Evolutionary conservation across 345 rosid genomes (phyloP).

Genomic region (Eucalyptus shirleyi): DNA sequence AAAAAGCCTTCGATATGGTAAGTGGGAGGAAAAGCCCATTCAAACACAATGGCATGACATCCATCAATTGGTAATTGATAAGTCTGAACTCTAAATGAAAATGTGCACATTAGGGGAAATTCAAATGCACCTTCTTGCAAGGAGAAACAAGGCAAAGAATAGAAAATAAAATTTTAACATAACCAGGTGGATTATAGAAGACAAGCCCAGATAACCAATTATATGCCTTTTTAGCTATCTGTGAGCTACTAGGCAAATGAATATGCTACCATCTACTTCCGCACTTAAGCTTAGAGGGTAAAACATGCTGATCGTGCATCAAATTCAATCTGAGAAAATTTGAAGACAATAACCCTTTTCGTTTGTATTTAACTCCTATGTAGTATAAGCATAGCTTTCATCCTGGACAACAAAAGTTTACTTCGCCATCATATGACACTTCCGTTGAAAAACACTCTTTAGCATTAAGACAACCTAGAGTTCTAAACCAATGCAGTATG

Average conservation of each 20-base stretch:
- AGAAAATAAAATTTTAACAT: not conserved
- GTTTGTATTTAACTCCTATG: not conserved
- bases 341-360: not conserved
- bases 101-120: not conserved
- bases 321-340: not conserved
- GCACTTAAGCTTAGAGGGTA: not conserved
- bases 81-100: not conserved
- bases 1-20: not conserved
- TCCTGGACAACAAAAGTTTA: not conserved
- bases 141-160: not conserved
- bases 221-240: not conserved
- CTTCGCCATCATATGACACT: not conserved
- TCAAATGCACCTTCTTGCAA: not conserved
- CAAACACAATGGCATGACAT: not conserved
- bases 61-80: not conserved
- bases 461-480: not conserved
- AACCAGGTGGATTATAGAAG: not conserved
- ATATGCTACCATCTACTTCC: not conserved
- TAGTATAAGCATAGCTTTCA: not conserved
- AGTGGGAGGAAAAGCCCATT: not conserved
- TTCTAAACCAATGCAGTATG: not conserved
- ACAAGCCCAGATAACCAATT: not conserved
- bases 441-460: not conserved
- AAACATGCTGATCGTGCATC: not conserved
- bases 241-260: not conserved